These are phyloP conservation scores for Pleurotus cornucopiae DNA, from an alignment of 768 basidiomycete genomes.

Conservation along the genomic window DNA sequence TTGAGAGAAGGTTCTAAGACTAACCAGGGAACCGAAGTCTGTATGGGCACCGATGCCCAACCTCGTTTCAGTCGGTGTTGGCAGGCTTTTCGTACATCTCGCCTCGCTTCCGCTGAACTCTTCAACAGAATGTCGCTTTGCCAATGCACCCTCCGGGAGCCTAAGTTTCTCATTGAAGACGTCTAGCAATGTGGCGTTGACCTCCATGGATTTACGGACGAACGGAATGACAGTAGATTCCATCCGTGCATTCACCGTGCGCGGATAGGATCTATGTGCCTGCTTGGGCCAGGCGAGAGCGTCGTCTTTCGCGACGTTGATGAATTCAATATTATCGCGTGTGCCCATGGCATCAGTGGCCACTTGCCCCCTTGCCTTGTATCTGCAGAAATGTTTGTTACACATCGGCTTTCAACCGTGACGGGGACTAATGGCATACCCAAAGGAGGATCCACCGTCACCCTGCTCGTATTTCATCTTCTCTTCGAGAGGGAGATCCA, in stretches of 20 bases:
- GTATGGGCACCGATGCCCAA: slow-evolving; percentile 42
- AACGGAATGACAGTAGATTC: slow-evolving; percentile 45
- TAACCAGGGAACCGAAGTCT: slow-evolving; percentile 22
- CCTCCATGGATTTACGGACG: slow-evolving; percentile 49
- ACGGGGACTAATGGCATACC: slow-evolving; percentile 21
- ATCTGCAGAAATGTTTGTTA: slow-evolving; percentile 23
- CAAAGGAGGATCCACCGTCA: slow-evolving; percentile 36
- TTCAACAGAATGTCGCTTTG: slow-evolving; percentile 32
- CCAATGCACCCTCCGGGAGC: slow-evolving; percentile 44
- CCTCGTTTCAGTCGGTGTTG: slow-evolving; percentile 25
- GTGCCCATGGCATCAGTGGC: slow-evolving; percentile 61
- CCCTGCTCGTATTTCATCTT: slow-evolving; percentile 59
- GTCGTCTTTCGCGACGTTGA: slow-evolving; percentile 70
- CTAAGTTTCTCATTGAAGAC: slow-evolving; percentile 56
- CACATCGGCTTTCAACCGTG: neutral
- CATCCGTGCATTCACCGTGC: slow-evolving; percentile 47
- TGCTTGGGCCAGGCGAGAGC: slow-evolving; percentile 53
- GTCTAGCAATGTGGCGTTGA: slow-evolving; percentile 48
- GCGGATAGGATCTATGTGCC: slow-evolving; percentile 55
- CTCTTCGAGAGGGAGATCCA: slow-evolving; percentile 51
- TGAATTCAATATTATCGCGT: slow-evolving; percentile 54
- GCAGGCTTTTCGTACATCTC: slow-evolving; percentile 48
- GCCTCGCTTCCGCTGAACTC: slow-evolving; percentile 56
- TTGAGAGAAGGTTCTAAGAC: neutral
- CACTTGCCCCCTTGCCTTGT: slow-evolving; percentile 60